Evolutionary conservation across 2,329 filamentous ascomycete species (phyloP), one percentile per base, ranked within the genome.

Genomic region (Trichocomaceae sp.): DNA sequence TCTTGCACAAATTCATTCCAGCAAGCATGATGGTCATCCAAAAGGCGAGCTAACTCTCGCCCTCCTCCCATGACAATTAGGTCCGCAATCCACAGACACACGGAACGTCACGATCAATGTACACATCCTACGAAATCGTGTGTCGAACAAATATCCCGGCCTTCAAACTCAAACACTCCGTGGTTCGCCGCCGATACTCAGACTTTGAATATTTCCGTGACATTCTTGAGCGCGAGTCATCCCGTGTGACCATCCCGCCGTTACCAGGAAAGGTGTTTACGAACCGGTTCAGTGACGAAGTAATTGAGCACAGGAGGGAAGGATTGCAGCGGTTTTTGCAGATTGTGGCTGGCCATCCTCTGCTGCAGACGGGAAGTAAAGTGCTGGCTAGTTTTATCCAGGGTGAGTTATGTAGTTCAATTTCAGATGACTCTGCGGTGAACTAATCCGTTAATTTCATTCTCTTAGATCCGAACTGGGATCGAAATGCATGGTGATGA

Each of bases 161-260:
- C 64, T 99, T 99, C 82, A 97, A 97, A 78, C 84, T 96, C 64
- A 90, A 91, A 62, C 83, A 88, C 70, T 90, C 85, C 61, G 83
- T 85, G 63, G 93, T 99, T 59, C 90, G 91, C 63, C 85, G 93
- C 59, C 89, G 93, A 51, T 99, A 99, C 79, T 93, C 87, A 55
- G 93, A 99, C 74, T 99, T 99, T 72, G 93, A 99, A 77, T 92
- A 96, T 76, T 99, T 99, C 74, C 88, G 93, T 69, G 93, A 99
- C 73, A 95, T 97, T 60, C 83, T 99, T 58, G 93, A 99, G 82
- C 86, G 93, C 63, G 93, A 99, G 76, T 88, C 84, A 64, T 91
- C 91, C 56, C 83, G 92, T 61, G 93, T 99, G 56, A 96, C 90
- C 20, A 99, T 99, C 67, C 93, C 93, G 0, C 92, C 93, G 5